These are phyloP conservation scores for Plenodomus tracheiphilus DNA, from an alignment of 2,329 filamentous ascomycete species.

Conservation along the genomic window DNA sequence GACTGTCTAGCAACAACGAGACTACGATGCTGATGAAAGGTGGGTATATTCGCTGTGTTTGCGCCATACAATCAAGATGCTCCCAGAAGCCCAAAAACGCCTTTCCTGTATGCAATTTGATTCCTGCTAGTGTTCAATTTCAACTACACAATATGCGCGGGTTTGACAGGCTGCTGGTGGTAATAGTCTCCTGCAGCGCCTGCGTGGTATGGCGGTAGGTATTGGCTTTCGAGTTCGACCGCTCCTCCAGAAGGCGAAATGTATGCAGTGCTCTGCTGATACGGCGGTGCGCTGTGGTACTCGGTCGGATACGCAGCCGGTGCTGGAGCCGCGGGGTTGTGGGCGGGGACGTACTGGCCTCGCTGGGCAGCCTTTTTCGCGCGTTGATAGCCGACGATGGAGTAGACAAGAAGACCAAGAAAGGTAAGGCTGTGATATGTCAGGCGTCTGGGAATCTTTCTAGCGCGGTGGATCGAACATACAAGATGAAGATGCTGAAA, in stretches of 20 bases:
- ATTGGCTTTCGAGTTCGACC: slow-evolving; percentile 20
- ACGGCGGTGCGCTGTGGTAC: slow-evolving; percentile 19
- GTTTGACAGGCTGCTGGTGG: slow-evolving; percentile 27
- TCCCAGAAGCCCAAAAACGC: background rate
- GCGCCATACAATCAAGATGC: background rate
- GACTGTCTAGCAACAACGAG: background rate
- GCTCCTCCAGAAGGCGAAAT: slow-evolving; percentile 21
- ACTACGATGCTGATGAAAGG: background rate
- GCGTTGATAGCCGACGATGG: slow-evolving; percentile 40
- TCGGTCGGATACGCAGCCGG: slow-evolving; percentile 13
- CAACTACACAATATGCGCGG: slow-evolving; percentile 30
- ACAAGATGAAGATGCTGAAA: slow-evolving; percentile 43
- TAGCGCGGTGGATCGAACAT: background rate
- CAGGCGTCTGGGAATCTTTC: slow-evolving; percentile 1
- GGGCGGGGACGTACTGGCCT: slow-evolving; percentile 38
- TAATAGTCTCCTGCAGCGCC: slow-evolving; percentile 27
- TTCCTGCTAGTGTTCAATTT: background rate
- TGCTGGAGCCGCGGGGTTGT: slow-evolving; percentile 30
- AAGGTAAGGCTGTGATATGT: slow-evolving; percentile 35
- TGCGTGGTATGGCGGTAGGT: slow-evolving; percentile 23
- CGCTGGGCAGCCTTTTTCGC: slow-evolving; percentile 39
- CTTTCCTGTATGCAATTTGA: background rate
- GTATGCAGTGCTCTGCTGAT: slow-evolving; percentile 32
- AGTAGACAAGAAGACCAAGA: slow-evolving; percentile 47
- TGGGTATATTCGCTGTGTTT: background rate